Base-by-base conservation (phyloP, 495 filamentous ascomycete species). In the Neurospora discreta region DNA sequence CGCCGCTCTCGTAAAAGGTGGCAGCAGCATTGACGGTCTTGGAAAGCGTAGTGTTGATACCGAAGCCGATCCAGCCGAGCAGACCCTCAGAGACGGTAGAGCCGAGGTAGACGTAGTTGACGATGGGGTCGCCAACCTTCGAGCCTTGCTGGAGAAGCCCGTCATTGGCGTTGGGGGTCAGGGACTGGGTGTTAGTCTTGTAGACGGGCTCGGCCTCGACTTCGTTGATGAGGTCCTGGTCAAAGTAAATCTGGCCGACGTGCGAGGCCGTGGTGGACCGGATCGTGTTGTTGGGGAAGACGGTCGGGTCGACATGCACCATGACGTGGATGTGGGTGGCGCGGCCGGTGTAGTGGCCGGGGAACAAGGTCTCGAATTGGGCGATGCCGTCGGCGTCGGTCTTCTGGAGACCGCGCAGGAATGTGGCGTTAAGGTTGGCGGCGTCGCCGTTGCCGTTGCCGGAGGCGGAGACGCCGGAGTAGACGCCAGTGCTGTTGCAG, bases 221-320 rank as follows among this genome's bases (percentile, higher is more conserved):
- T 41, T 82, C 83, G 13, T 74, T 78, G 73, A 87, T 84, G 23
- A 90, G 84, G 39, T 81, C 83, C 75, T 91, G 84, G 70, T 87
- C 86, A 79, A 86, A 92, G 85, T 89, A 91, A 16, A 91, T 73
- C 77, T 91, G 89, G 71, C 89, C 81, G 70, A 90, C 81, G 77
- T 91, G 87, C n/a, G 82, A 79, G 52, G 87, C 79, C 6, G 75
- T 75, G 23, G 70, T 82, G 20, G 79, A 78, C 10, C 84, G 79
- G 43, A 86, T 74, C 20, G 84, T 88, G 74, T 81, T 81, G 78
- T 88, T 89, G 16, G 78, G 71, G 42, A 81, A 71, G 3, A 83
- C 68, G 0, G 76, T 81, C 6, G 81, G 84, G 70, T 85, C 80
- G 40, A 79, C 65, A 75, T 88, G 87, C 1, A 82, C 82, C 44